These are phyloP conservation scores for Suillus decipiens DNA, from an alignment of 768 basidiomycete species.

Conservation along the genomic window DNA sequence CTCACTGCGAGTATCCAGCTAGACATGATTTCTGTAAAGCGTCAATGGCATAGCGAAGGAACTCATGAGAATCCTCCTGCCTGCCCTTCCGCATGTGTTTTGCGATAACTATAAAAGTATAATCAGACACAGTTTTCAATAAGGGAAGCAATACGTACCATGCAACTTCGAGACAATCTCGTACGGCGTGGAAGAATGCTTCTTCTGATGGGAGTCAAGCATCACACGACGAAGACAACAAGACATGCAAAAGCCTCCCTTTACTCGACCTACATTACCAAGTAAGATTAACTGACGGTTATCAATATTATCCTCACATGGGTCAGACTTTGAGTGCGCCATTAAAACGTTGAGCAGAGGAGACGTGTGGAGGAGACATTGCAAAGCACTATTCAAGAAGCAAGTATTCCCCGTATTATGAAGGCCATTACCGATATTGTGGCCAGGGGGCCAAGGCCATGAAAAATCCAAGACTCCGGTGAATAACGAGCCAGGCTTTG, in stretches of 20 bases:
- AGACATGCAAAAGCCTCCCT: slow-evolving; percentile 71
- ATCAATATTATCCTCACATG: slow-evolving; percentile 53
- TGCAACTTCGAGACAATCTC: slow-evolving; percentile 68
- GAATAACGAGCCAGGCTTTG: slow-evolving; percentile 46
- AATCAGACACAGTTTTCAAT: slow-evolving; percentile 13
- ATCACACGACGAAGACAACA: slow-evolving; percentile 68
- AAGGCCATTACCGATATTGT: slow-evolving; percentile 60
- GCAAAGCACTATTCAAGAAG: slow-evolving; percentile 92
- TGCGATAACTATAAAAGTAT: slow-evolving; percentile 67
- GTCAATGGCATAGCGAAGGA: slow-evolving; percentile 92
- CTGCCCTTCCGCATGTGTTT: slow-evolving; percentile 88
- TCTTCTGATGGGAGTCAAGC: slow-evolving; percentile 49
- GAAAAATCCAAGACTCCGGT: slow-evolving; percentile 56
- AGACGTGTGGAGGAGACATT: slow-evolving; percentile 91
- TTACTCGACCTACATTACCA: slow-evolving; percentile 39
- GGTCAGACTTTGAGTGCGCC: slow-evolving; percentile 47
- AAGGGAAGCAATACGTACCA: slow-evolving; percentile 44
- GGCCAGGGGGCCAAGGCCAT: slow-evolving; percentile 71
- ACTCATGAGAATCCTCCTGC: slow-evolving; percentile 98
- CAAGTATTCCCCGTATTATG: slow-evolving; percentile 93
- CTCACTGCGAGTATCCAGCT: slow-evolving; percentile 70
- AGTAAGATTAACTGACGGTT: slow-evolving; percentile 12
- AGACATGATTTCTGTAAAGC: slow-evolving; percentile 85
- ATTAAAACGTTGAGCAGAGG: slow-evolving; percentile 70
- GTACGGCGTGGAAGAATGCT: slow-evolving; percentile 60